Base-by-base conservation (phyloP, 2,329 filamentous ascomycete genomes). In the Fusarium sp. region DNA sequence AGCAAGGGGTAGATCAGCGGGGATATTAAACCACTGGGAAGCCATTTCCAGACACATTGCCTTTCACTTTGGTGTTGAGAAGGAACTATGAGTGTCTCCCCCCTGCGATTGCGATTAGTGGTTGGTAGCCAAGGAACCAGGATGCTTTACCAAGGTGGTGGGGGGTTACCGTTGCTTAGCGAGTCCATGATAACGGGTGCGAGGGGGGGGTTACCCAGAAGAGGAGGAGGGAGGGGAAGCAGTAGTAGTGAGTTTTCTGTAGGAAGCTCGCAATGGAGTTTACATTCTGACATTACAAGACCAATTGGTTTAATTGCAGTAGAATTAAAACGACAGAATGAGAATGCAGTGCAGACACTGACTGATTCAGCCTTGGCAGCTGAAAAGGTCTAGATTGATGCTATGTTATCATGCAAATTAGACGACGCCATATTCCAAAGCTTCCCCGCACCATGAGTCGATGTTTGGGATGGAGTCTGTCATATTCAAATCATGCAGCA, bases 11-110 rank as follows among this genome's bases (percentile, higher is more conserved):
- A 66, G 71, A 73, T 73, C 70, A 47, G 67, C 70, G 71, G 71
- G 71, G 71, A 74, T 74, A 74, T 74, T 72, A 66, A 61, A 52
- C 69, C 71, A 73, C 52, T 73, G 16, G 71, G 41, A 59, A 53
- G 37, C 30, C 29, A 29, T 56, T 37, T 58, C 62, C 46, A 44
- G 59, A 54, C 71, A 73, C 71, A 47, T 37, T 45, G 44, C 37
- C 40, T 40, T 40, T 20, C 45, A 55, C 45, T 46, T 27, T 64
- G 53, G 62, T 65, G 57, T 61, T 47, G 67, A 71, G 47, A 57
- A 51, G 34, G 30, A 24, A n/a, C 13, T 54, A 27, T 53, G 22
- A 32, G 54, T 53, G 49, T 37, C 34, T 51, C 22, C 60, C 54
- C 54, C 54, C 40, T 25, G 24, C 29, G 42, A 34, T 52, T 65